phyloP scores from a whole-genome alignment of 495 filamentous ascomycete genomes.

The Annulohypoxylon nitens region DNA sequence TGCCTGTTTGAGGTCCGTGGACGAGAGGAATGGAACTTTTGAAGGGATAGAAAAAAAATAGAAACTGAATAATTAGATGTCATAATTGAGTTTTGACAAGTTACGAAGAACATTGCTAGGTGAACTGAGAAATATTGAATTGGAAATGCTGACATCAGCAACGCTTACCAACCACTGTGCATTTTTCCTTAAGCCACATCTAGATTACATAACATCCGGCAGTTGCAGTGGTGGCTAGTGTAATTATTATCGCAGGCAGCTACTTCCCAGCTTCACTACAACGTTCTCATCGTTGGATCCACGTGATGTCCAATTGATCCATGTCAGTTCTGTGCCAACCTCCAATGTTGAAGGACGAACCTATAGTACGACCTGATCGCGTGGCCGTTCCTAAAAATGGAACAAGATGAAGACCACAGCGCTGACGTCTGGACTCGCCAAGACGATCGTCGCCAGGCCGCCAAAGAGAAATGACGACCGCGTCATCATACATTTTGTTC shows the following conservation, averaged over 20 bases:
- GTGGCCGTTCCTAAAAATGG: conserved; percentile 45
- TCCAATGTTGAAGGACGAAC: neutral
- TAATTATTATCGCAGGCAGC: neutral
- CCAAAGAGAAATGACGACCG: conserved; percentile 71
- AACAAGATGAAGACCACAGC: conserved; percentile 47
- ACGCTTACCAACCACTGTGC: neutral
- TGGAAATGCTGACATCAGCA: neutral
- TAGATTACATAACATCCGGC: conserved; percentile 12
- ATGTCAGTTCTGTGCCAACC: neutral
- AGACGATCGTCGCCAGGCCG: conserved; percentile 46
- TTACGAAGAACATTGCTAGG: neutral
- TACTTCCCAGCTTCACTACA: neutral
- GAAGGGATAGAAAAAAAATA: conserved; percentile 29
- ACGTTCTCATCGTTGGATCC: neutral
- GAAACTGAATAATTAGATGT: conserved; percentile 18
- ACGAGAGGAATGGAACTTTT: neutral
- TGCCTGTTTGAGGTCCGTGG: neutral
- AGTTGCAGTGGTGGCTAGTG: conserved; percentile 21
- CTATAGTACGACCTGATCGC: neutral
- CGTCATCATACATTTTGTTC: conserved; percentile 85
- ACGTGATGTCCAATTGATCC: conserved; percentile 1
- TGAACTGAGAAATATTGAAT: neutral
- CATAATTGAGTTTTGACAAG: neutral
- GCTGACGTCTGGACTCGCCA: conserved; percentile 42
- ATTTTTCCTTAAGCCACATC: conserved; percentile 17